A percentile compares a stretch with the other conserved stretches of the same genome.
Conservation (phyloP, 148 eudicot species). For the Amaranthus hypochondriacus region DNA sequence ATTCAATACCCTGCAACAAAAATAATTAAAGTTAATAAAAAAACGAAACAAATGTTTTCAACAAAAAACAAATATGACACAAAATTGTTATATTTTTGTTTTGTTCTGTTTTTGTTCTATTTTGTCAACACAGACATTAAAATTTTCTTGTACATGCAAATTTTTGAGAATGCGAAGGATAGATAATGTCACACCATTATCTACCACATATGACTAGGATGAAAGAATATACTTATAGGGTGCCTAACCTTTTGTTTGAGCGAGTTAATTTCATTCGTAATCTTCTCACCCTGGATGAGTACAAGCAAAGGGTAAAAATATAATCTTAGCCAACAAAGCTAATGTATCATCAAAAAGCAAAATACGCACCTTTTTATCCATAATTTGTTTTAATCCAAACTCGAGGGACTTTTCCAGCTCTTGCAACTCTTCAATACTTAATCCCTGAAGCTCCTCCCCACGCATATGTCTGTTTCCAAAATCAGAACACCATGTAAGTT, state of each 20-base stretch:
- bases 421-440: conserved; percentile 69
- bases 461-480: conserved; percentile 68
- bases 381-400: conserved; percentile 62
- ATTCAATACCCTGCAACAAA: conserved; percentile 49
- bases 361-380: conserved; percentile 65
- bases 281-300: conserved; percentile 56
- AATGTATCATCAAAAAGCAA: neutral
- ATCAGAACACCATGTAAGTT: conserved; percentile 2
- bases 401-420: conserved; percentile 71
- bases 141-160: too few species aligned
- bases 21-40: neutral
- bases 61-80: neutral
- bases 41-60: neutral
- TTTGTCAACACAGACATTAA: too few species aligned
- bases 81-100: neutral
- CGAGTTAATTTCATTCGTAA: conserved; percentile 54
- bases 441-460: conserved; percentile 85
- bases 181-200: neutral
- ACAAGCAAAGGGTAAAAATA: neutral
- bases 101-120: too few species aligned
- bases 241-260: conserved; percentile 76
- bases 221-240: neutral
- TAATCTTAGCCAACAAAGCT: neutral
- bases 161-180: too few species aligned
- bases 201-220: neutral